These are phyloP conservation scores for Spergularia bocconei DNA, from an alignment of 148 eudicot species.

Conservation along the genomic window DNA sequence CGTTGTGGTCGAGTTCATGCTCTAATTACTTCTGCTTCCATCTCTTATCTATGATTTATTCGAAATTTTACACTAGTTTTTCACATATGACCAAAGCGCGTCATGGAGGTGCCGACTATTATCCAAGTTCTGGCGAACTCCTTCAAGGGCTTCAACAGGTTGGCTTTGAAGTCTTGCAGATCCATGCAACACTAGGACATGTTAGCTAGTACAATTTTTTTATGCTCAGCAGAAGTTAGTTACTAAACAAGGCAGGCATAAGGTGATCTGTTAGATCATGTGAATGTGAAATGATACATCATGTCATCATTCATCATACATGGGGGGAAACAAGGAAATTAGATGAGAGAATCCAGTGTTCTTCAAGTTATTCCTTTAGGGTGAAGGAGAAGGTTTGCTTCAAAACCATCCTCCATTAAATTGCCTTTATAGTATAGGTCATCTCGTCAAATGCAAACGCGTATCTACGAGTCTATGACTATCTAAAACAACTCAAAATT, in stretches of 20 bases:
- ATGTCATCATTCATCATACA: no score
- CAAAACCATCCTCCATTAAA: no score
- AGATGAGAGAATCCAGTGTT: background rate
- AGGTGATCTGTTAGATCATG: background rate
- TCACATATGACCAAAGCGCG: background rate
- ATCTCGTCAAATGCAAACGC: no score
- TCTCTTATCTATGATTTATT: background rate
- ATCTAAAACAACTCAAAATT: no score
- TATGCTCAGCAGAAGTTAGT: no score
- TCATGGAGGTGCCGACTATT: no score
- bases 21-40: background rate
- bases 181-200: no score
- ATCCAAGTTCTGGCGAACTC: background rate
- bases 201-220: no score
- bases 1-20: constrained; percentile 16
- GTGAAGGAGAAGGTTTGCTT: background rate
- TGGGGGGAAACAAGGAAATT: background rate
- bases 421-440: no score
- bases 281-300: background rate
- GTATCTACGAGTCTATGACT: no score
- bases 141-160: background rate
- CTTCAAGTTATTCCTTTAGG: background rate
- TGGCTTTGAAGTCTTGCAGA: background rate
- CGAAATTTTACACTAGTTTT: background rate
- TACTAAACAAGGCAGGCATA: background rate